Base-by-base conservation (phyloP, 352 stramenopile genomes). In the Globisporangium alternatum region DNA sequence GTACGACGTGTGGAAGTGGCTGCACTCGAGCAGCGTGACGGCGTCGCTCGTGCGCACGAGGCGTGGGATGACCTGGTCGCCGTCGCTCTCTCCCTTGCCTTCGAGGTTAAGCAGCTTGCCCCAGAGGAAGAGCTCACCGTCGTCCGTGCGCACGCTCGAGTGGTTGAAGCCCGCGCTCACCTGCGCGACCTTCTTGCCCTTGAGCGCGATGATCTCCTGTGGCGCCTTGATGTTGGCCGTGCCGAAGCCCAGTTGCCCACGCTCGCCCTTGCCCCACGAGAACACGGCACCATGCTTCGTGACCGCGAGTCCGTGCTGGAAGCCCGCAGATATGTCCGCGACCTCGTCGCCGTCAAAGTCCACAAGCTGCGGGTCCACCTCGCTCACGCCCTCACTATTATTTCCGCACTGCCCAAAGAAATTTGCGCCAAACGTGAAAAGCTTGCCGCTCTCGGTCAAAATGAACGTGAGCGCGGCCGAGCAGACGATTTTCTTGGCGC, bases 141-240 rank as follows among this genome's bases (percentile, higher is more conserved):
- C 81, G 52, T 77, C 78, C 33, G 83, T 88, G 48, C 92, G 48
- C 30, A 84, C 86, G 28, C 73, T 86, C 25, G 83, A 93, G 65
- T 90, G 71, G 66, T 94, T 95, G 60, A 96, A 95, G n/a, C 88
- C 87, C 48, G 86, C 85, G 54, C 76, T 75, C 39, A 96, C 86
- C 25, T 74, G 54, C 30, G 72, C 75, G 56, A 94, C 71, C 15
- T 78, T 74, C 62, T 82, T 84, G 62, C 80, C 75, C 63, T 90
- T 90, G 30, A 95, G 73, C 17, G 87, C 85, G 56, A 94, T 84
- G 39, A 95, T 63, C 58, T 93, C 81, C 49, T 92, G 85, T 30
- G 87, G 83, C 13, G 72, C 73, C 61, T 77, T 80, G 30, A 88
- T 68, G 72, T 93, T 95, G 8, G 81, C 85, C 3, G 81, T 84